A percentile compares a stretch with the other conserved stretches of the same genome.
phyloP scores from a whole-genome alignment of 306 rosid species.

The Pyrus pyrifolia region DNA sequence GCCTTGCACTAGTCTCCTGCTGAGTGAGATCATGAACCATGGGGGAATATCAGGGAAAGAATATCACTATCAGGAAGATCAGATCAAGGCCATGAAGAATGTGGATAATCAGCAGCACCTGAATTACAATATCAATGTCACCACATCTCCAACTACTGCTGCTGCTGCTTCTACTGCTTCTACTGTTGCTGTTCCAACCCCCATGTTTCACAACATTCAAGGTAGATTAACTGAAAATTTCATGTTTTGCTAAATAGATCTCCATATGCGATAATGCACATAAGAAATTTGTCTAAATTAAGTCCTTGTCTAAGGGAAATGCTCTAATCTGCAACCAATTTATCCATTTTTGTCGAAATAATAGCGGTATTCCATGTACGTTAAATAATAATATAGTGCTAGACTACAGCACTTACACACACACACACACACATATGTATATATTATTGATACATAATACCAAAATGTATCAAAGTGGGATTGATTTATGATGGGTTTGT shows the following conservation, averaged over 20 bases:
- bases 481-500: not conserved
- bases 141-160: conserved; percentile 16
- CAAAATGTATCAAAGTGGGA: not conserved
- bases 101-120: conserved; percentile 26
- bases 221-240: conserved; percentile 28
- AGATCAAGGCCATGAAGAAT: conserved; percentile 14
- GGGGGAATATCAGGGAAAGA: conserved; percentile 38
- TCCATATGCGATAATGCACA: too few relatives aligned
- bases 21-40: conserved; percentile 59
- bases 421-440: too few relatives aligned
- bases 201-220: conserved; percentile 35
- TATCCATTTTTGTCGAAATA: too few relatives aligned
- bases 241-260: not conserved
- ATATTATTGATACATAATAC: not conserved
- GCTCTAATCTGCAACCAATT: too few relatives aligned
- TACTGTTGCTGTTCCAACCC: conserved; percentile 36
- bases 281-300: too few relatives aligned
- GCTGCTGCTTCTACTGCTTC: conserved; percentile 16
- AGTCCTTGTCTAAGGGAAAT: too few relatives aligned
- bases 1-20: conserved; percentile 54
- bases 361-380: too few relatives aligned
- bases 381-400: too few relatives aligned
- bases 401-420: too few relatives aligned
- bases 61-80: conserved; percentile 29
- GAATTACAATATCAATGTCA: conserved; percentile 23